Conservation (phyloP, 345 rosid species). For the Eucalyptus microcorys region DNA sequence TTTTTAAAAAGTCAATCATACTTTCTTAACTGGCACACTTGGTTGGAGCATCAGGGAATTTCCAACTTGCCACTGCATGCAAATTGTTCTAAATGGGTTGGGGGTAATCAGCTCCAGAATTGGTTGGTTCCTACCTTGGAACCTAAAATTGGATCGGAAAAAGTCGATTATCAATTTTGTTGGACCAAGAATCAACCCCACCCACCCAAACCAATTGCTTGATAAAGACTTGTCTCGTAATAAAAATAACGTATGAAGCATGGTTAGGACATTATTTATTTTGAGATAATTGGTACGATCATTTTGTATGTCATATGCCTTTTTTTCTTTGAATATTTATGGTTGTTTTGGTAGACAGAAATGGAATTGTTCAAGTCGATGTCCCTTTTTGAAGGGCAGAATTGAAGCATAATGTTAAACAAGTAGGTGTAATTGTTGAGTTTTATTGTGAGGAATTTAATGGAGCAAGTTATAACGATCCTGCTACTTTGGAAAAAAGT, state of each 20-base stretch:
- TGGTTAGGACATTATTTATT: background rate
- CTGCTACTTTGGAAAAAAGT: too few species aligned
- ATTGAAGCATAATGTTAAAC: background rate
- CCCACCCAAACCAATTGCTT: background rate
- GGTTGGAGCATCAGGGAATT: fast-evolving
- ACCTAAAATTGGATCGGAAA: fast-evolving
- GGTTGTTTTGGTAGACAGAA: background rate
- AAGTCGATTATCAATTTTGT: background rate
- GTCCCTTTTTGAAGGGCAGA: background rate
- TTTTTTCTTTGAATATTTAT: too few species aligned
- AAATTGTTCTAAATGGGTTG: fast-evolving
- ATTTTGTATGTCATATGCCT: background rate
- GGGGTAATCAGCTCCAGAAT: fast-evolving
- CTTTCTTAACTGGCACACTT: background rate
- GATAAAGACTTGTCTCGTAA: background rate
- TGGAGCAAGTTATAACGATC: background rate
- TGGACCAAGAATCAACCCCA: background rate
- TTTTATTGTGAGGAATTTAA: too few species aligned
- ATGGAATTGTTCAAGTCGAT: fast-evolving
- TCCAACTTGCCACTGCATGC: fast-evolving
- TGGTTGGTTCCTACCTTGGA: fast-evolving
- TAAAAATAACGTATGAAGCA: background rate
- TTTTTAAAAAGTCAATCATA: background rate
- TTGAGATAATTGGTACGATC: background rate
- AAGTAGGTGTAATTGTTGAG: background rate